These are phyloP conservation scores for Verticillium nubilum DNA, from an alignment of 2,329 filamentous ascomycete species.

Conservation along the genomic window DNA sequence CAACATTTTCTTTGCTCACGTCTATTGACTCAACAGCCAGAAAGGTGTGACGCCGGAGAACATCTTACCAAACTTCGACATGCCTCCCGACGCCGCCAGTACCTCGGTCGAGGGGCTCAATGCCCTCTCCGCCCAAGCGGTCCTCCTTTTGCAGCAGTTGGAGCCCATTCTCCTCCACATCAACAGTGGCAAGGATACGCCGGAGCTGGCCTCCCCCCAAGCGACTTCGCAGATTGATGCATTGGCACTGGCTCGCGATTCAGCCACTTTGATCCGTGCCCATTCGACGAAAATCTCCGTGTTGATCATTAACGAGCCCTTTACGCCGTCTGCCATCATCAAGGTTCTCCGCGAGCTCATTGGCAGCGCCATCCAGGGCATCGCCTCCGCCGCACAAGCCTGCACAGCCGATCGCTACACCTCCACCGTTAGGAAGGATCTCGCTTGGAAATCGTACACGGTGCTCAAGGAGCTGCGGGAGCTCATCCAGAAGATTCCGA, in stretches of 20 bases:
- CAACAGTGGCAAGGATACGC: conserved; percentile 22
- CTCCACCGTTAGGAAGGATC: conserved; percentile 55
- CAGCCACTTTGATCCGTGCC: conserved; percentile 68
- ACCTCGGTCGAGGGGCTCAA: conserved; percentile 31
- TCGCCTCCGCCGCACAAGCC: conserved; percentile 65
- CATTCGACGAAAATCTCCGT: conserved; percentile 86
- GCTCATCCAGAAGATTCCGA: conserved; percentile 55
- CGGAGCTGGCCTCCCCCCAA: conserved; percentile 8
- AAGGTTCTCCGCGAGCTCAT: conserved; percentile 69
- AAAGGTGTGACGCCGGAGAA: neutral
- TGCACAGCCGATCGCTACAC: conserved; percentile 60
- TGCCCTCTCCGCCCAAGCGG: conserved; percentile 28
- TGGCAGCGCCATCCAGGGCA: conserved; percentile 65
- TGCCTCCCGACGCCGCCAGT: conserved; percentile 8
- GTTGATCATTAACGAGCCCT: conserved; percentile 79
- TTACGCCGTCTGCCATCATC: conserved; percentile 70
- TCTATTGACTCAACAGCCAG: neutral
- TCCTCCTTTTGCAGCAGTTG: conserved; percentile 33
- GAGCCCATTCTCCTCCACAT: conserved; percentile 35
- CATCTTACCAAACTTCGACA: neutral
- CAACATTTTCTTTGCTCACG: conserved; percentile 6
- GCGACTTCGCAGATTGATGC: conserved; percentile 39
- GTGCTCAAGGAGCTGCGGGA: conserved; percentile 58
- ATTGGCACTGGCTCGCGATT: conserved; percentile 65
- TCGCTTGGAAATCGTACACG: conserved; percentile 52